Base-by-base conservation (phyloP, 73 alveolate species). In the Stentor coeruleus region DNA sequence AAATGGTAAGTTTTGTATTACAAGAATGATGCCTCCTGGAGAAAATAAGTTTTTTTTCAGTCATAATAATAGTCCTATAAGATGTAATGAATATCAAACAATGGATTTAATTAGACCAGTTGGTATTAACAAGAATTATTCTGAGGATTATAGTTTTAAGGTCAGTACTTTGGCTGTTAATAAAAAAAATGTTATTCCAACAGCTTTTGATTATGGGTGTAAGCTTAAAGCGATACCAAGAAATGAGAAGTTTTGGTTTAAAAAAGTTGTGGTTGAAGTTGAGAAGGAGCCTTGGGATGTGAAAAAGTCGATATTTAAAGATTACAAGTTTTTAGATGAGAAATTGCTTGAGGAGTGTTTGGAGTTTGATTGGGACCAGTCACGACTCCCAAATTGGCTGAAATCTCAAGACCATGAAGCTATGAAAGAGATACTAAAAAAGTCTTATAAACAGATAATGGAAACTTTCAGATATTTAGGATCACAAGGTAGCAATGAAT, bases 311-410 rank as follows among this genome's bases (percentile, higher is more conserved):
- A 77, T 93, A 39, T 91, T 83, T 76, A 82, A 91, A 39, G 95
- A 93, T 75, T 76, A 88, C 38, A 88, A 94, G 40, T 91, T 91
- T 81, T 95, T 90, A 59, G 74, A 83, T 11, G 96, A 90, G n/a
- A 91, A 83, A 15, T 37, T 92, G 38, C 39, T 91, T 6, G 83
- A 40, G 35, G 57, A 90, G 42, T 94, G 98, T 73, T 92, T 94
- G 89, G 98, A 94, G 60, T 94, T 83, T 77, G 98, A 94, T 82
- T 94, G 98, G 98, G 59, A 36, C 15, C 37, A 86, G 81, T 85
- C 93, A 49, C 89, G 72, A 86, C 58, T 85, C 38, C 42, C n/a
- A 59, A 85, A 14, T 74, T 60, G 57, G 77, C 38, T 85, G 49
- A 85, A 59, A 81, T 26, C 39, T 0, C n/a, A 20, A 28, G 79